A percentile compares a stretch with the other conserved stretches of the same genome.
phyloP scores from a whole-genome alignment of 2,329 filamentous ascomycete genomes.

The Apiospora aurea region DNA sequence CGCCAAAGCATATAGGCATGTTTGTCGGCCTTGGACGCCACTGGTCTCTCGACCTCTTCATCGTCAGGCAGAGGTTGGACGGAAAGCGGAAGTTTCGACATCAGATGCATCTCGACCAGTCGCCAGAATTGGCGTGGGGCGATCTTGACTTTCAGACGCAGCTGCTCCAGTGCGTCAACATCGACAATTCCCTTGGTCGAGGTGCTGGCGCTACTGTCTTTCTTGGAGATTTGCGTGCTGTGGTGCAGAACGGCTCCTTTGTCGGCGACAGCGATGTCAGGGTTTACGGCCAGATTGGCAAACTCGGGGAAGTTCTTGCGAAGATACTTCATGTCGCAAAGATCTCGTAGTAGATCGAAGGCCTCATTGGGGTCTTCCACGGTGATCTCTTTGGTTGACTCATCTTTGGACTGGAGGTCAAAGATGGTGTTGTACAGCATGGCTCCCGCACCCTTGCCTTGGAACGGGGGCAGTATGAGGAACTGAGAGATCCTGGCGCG shows the following conservation, averaged over 20 bases:
- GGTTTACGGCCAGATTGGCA: conserved; percentile 61
- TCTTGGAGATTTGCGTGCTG: conserved; percentile 39
- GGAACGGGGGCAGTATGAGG: conserved; percentile 86
- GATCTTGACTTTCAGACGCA: conserved; percentile 73
- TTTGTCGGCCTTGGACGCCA: conserved; percentile 58
- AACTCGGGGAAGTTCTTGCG: conserved; percentile 65
- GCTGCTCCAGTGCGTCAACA: conserved; percentile 57
- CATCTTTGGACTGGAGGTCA: conserved; percentile 68
- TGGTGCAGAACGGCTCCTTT: conserved; percentile 47
- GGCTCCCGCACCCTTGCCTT: conserved; percentile 79
- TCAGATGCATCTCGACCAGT: conserved; percentile 77
- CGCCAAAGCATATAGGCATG: conserved; percentile 75
- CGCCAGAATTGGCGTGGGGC: conserved; percentile 78
- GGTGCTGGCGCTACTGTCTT: conserved; percentile 23
- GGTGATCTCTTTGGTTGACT: conserved; percentile 81
- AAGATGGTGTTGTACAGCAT: conserved; percentile 85
- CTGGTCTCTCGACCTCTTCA: conserved; percentile 43
- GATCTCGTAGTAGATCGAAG: conserved; percentile 81
- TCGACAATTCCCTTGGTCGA: conserved; percentile 62
- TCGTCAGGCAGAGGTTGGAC: conserved; percentile 58
- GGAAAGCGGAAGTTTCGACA: conserved; percentile 63
- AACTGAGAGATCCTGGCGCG: conserved; percentile 93
- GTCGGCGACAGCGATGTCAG: conserved; percentile 55
- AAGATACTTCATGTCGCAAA: conserved; percentile 74
- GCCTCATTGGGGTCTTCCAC: conserved; percentile 93